Evolutionary conservation across 345 rosid genomes (phyloP).

Genomic region (Populus pruinosa): DNA sequence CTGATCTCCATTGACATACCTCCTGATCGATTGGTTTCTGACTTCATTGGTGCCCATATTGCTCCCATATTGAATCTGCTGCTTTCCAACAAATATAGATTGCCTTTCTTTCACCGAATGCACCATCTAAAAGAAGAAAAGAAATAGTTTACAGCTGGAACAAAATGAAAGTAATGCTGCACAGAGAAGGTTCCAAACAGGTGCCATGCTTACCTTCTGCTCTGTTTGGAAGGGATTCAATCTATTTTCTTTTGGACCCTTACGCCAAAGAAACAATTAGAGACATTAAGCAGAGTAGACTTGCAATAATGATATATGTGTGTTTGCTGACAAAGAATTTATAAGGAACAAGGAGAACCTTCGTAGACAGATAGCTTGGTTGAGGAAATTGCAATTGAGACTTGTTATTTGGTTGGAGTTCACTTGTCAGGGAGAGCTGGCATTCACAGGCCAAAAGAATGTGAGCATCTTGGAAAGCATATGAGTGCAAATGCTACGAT

Average conservation of each 20-base stretch:
- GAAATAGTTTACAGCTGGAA: neutral
- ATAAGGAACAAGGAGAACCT: slow-evolving; percentile 41
- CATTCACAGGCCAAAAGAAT: slow-evolving; percentile 3
- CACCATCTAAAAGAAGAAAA: slow-evolving; percentile 28
- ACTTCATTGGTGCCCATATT: slow-evolving; percentile 34
- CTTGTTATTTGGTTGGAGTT: slow-evolving; percentile 48
- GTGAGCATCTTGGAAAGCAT: neutral
- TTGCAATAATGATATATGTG: neutral
- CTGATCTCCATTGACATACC: slow-evolving; percentile 31
- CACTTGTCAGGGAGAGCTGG: slow-evolving; percentile 68
- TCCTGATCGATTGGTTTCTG: slow-evolving; percentile 33
- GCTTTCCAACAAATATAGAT: slow-evolving; percentile 33
- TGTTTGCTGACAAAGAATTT: neutral
- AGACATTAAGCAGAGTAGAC: slow-evolving; percentile 9
- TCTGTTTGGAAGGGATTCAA: slow-evolving; percentile 49
- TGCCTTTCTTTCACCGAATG: slow-evolving; percentile 34
- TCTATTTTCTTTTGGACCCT: slow-evolving; percentile 96
- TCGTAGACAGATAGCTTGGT: slow-evolving; percentile 31
- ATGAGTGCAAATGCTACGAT: neutral
- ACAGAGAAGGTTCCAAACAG: neutral
- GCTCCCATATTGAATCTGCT: slow-evolving; percentile 34
- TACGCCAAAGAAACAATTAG: slow-evolving; percentile 36
- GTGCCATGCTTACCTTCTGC: slow-evolving; percentile 47
- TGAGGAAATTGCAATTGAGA: slow-evolving; percentile 39
- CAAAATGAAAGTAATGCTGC: neutral